Base-by-base conservation (phyloP, 306 rosid species). In the Begonia fuchsioides region DNA sequence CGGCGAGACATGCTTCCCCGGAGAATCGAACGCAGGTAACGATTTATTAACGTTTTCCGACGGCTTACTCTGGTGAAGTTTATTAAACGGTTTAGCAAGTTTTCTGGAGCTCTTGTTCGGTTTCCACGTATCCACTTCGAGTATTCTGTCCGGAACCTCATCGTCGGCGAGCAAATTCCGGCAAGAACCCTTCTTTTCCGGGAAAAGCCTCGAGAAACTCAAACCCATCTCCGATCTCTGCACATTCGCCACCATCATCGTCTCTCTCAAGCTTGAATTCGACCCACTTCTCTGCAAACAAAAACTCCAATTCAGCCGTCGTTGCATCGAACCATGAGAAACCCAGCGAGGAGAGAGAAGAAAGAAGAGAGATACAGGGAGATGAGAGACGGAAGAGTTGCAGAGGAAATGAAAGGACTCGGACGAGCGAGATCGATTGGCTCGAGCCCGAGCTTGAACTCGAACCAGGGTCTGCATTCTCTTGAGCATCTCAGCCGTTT, bases 121-220 rank as follows among this genome's bases (percentile, higher is more conserved):
- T 70, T 78, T 81, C 98, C 98, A 85, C 15, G 95, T 85, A 65
- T 90, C 98, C 17, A 90, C 92, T 79, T 90, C 98, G 11, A 90
- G 95, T 59, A 85, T 77, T 62, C 85, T 90, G 77, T 85, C 98
- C 15, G 66, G 67, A 68, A 77, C 85, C 39, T 69, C 79, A 57
- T 81, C 93, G 58, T 76, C 76, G 9, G 47, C 17, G 5, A 49
- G 62, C 10, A 46, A 53, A 26, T 56, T 71, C 64, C 55, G 78
- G 7, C 67, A 51, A 44, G 72, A 64, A 0, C 60, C 32, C 47
- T 65, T 77, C 66, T 90, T 93, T 63, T 79, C 97, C 95, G 81
- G 81, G 93, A 93, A 84, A 59, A 63, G 72, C 49, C 82, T 84
- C 43, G 76, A 66, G 93, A 87, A 77, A 18, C 57, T 70, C 1